These are phyloP conservation scores for Chalaropsis ovoidea DNA, from an alignment of 2,329 filamentous ascomycete species.

Conservation along the genomic window DNA sequence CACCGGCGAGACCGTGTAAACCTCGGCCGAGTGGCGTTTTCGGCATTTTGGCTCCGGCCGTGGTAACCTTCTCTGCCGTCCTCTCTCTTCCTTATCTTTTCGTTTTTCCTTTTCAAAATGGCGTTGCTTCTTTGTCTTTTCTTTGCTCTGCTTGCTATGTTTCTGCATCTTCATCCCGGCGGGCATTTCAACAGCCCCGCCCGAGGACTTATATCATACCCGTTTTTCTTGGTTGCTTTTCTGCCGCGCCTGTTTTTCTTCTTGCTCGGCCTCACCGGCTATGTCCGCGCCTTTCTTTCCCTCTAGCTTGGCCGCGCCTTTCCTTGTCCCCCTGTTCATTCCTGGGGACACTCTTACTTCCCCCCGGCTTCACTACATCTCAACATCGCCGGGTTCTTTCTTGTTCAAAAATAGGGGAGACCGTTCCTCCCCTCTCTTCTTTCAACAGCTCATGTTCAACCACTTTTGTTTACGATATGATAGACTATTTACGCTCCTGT, in stretches of 20 bases:
- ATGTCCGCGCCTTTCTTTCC: background rate
- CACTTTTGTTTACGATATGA: background rate
- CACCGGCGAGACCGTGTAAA: constrained; percentile 31
- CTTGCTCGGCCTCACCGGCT: background rate
- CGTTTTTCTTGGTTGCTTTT: background rate
- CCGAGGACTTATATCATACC: constrained; percentile 7
- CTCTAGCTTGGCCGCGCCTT: background rate
- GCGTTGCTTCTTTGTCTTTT: constrained; percentile 13
- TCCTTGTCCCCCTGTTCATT: background rate
- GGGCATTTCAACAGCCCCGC: constrained; percentile 20
- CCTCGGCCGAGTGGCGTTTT: background rate
- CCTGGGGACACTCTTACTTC: background rate
- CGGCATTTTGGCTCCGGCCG: background rate
- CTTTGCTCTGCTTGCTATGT: background rate
- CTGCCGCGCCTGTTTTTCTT: no score
- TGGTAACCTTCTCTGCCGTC: background rate
- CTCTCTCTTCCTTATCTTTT: background rate
- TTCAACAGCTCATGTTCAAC: constrained; percentile 14
- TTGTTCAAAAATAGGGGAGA: background rate
- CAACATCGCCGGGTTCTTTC: constrained; percentile 14
- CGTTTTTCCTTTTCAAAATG: constrained; percentile 5
- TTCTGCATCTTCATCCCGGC: constrained; percentile 11
- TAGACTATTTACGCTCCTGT: background rate
- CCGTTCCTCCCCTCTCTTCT: background rate
- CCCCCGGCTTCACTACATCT: background rate